Base-by-base conservation (phyloP, 2,329 filamentous ascomycete species). In the Chaetomium globosum region DNA sequence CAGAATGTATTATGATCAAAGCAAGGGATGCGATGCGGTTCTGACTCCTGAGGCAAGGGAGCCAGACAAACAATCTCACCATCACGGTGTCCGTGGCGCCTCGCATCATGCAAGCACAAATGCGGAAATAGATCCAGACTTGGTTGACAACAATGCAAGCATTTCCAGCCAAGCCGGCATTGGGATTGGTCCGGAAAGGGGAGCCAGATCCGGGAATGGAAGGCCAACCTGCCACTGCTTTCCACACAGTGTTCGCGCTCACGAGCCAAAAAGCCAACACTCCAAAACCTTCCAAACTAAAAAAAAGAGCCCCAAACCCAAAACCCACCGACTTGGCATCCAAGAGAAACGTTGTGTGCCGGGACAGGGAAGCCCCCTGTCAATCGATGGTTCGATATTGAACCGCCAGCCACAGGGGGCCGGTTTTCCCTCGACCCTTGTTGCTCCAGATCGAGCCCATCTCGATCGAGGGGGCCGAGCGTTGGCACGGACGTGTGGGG, bases 381-480 rank as follows among this genome's bases (percentile, higher is more conserved):
- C 46, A 19, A 7, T 43, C 7, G 3, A 16, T 39, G 36, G 36
- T 39, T 39, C 36, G 36, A 39, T 39, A 43, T 43, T 43, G 16
- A 43, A 43, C 39, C 16, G 39, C 49, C 23, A 54, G 28, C 52
- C 52, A 54, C 52, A 54, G 30, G 52, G 52, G 49, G 26, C 49
- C 23, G 49, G 10, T 30, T 54, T 54, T 54, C 1, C 52, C 52
- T 31, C 13, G 26, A 28, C 13, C 51, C 48, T 26, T 21, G 53
- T 31, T 26, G 8, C 30, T 31, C 33, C n/a, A 31, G 39, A 28
- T 58, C 36, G 36, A 31, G 26, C 26, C 26, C 26, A 36, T 9
- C 33, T 16, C 26, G 19, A 26, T 28, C 12, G 21, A 30, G 23
- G 23, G 12, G 51, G 51, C 13, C 9, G 26, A 28, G 9, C 28